These are phyloP conservation scores for Lentinula edodes DNA, from an alignment of 768 basidiomycete genomes.

Conservation along the genomic window DNA sequence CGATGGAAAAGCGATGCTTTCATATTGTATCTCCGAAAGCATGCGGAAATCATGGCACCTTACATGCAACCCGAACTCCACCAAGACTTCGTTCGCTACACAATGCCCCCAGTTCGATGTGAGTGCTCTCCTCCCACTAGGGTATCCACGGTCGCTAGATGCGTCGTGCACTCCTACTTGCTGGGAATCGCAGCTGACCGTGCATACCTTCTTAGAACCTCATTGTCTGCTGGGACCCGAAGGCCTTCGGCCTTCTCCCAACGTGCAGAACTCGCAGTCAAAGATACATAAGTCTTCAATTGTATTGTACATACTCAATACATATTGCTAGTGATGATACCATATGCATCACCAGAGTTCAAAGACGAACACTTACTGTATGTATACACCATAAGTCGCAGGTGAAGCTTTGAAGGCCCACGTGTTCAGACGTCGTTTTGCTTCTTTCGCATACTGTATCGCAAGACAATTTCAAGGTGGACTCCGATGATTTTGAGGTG, in stretches of 20 bases:
- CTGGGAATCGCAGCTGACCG: constrained; percentile 2
- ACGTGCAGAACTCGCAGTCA: constrained; percentile 9
- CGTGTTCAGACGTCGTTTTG: too few species aligned
- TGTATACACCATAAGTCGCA: too few species aligned
- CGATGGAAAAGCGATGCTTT: constrained; percentile 19
- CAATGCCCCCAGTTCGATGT: constrained; percentile 3
- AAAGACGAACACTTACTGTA: too few species aligned
- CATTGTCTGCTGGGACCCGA: not conserved
- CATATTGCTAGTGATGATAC: too few species aligned
- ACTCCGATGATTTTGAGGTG: too few species aligned
- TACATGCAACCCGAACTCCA: constrained; percentile 13
- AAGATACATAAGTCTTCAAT: too few species aligned
- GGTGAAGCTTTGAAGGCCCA: too few species aligned
- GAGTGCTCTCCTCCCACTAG: not conserved
- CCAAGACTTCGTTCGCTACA: constrained; percentile 4
- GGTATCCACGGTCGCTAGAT: constrained; percentile 3
- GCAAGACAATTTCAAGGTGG: too few species aligned
- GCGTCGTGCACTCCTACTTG: not conserved
- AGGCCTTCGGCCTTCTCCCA: constrained; percentile 10
- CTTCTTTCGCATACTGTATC: too few species aligned
- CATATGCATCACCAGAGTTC: too few species aligned
- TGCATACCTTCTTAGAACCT: not conserved
- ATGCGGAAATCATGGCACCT: constrained; percentile 15
- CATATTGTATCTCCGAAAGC: constrained; percentile 12
- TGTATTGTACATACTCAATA: too few species aligned